Conservation (phyloP, 2,329 filamentous ascomycete genomes). For the Colletotrichum sp. region DNA sequence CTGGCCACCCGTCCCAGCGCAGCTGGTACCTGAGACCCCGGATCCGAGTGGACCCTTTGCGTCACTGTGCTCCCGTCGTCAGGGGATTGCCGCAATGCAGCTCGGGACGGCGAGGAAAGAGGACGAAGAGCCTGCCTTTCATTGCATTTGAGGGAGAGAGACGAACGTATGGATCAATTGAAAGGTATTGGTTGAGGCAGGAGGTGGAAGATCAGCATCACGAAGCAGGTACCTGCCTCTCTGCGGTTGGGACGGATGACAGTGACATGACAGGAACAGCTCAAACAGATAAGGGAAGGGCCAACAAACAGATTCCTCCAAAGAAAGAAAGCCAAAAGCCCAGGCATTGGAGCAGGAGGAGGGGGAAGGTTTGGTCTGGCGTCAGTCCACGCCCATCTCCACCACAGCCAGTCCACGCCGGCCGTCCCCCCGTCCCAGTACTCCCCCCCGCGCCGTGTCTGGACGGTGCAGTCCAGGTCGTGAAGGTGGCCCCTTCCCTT, state of each 20-base stretch:
- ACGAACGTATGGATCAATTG: background rate
- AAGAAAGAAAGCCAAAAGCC: background rate
- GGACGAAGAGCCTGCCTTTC: background rate
- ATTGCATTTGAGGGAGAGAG: background rate
- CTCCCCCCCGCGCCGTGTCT: background rate
- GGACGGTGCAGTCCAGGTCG: background rate
- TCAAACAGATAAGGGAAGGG: background rate
- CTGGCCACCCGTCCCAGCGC: constrained; percentile 12
- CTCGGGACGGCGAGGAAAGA: background rate
- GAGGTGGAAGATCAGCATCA: background rate
- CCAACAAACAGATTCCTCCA: background rate
- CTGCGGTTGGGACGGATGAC: background rate
- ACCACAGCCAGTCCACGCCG: constrained; percentile 4
- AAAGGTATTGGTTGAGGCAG: background rate
- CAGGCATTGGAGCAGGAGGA: background rate
- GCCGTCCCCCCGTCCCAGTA: background rate
- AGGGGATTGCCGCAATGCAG: background rate
- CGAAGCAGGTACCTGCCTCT: background rate
- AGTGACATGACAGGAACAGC: background rate
- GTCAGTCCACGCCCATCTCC: constrained; percentile 16
- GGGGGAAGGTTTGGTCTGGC: constrained; percentile 14
- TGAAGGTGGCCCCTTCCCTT: constrained; percentile 10
- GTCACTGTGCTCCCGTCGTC: constrained; percentile 19
- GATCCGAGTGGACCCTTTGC: constrained; percentile 21
- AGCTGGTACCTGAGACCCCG: constrained; percentile 24